Base-by-base conservation (phyloP, 225 moss, liverwort and hornwort genomes). In the Polytrichum commune region DNA sequence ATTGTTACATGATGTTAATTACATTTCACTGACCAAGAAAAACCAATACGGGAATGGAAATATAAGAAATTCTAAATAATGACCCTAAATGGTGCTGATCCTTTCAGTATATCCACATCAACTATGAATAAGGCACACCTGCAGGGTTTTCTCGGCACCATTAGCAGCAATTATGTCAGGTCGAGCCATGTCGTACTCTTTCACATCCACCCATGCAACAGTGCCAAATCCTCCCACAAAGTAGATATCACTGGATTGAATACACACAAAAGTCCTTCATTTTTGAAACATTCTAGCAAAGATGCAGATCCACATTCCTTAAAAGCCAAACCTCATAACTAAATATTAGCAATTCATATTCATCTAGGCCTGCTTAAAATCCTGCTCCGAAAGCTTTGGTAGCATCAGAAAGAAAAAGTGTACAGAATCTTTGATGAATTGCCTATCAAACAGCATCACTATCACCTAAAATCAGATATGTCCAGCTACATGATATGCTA, bases 151-250 rank as follows among this genome's bases (percentile, higher is more conserved):
- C 71, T 93, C 92, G 66, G 86, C 84, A 58, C 88, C 84, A 63
- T 70, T 78, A 57, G 85, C 88, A 25, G 90, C 86, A 75, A 90
- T 93, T 2, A 75, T 77, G 64, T 93, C 92, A 69, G 90, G 92
- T 54, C 74, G 82, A 7, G 86, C 84, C 65, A 55, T 85, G 60
- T 88, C 81, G 46, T 86, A 88, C 63, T 90, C 88, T 70, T 86
- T 81, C 63, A 93, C 92, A 82, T 93, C 83, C 72, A 93, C 81
- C 90, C 85, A 90, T 25, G 86, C 83, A 32, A 92, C 90, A 29
- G 90, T 92, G 53, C 92, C 92, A 66, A 93, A 90, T 67, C 90
- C 90, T 70, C 92, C 88, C 55, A 93, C 90, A 53, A 90, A 93
- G 66, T 90, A 90, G 63, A 93, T 82, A 69, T 93, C 92, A 72